Base-by-base conservation (phyloP, 306 rosid species). In the Acacia melanoxylon region DNA sequence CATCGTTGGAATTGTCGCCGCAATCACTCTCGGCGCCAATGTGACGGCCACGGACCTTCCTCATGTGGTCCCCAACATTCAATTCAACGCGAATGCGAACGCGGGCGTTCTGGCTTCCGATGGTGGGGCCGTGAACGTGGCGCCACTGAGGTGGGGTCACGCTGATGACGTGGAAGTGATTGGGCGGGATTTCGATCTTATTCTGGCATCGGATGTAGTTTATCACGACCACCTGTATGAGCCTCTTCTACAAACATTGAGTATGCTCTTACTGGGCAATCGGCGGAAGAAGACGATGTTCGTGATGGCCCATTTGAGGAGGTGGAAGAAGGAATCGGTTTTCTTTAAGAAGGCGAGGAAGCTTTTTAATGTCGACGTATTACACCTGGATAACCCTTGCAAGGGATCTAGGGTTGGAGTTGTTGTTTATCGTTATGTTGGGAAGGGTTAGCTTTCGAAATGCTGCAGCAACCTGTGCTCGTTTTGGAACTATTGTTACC, bases 41-140 rank as follows among this genome's bases (percentile, higher is more conserved):
- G 99, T 95, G 70, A 95, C 93, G 19, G 75, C 87, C 37, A 95
- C 99, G 14, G 99, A 95, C 84, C 98, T 95, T 44, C 94, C 94
- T 12, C 96, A 91, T 80, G 98, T 93, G 14, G 86, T 89, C 44
- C 81, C 89, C 9, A 95, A 95, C 78, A 89, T 95, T 10, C 82
- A 52, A 42, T 95, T 91, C 91, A 95, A 95, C 78, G 92, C 85
- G 27, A 89, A 89, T 0, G 92, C 90, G 0, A 95, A 95, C 80
- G 79, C 88, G 17, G 83, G 27, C 19, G 85, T 88, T 16, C 72
- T 91, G 87, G 75, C 74, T 27, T 49, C 76, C 27, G 83, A 58
- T 27, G 91, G 96, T 5, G 99, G 99, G 78, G 67, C 20, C 0
- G 87, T 95, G 31, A 68, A 6, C 25, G 95, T 78, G 76, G 92